Percentiles rank a stretch among this genome's conserved stretches.
phyloP scores from a whole-genome alignment of 257 asterid genomes.

The Solanum paucissectum region DNA sequence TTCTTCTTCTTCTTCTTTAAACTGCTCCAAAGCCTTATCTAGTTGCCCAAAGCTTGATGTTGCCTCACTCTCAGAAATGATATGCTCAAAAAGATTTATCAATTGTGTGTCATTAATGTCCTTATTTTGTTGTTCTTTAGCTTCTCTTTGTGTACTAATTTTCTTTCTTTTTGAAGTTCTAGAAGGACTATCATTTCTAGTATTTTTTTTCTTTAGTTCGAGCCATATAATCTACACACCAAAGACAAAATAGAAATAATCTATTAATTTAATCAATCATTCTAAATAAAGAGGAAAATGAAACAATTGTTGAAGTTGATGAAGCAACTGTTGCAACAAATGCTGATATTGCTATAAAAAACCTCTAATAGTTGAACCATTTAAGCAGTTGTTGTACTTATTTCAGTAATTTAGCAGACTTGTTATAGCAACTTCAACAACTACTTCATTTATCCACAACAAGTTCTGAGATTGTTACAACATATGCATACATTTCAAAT shows the following conservation, averaged over 20 bases:
- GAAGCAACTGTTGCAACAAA: not conserved
- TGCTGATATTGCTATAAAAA: not conserved
- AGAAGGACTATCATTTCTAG: not conserved
- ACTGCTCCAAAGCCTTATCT: not conserved
- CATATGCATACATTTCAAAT: not conserved
- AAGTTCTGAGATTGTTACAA: no score
- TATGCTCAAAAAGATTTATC: not conserved
- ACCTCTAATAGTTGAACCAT: not conserved
- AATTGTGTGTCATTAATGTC: not conserved
- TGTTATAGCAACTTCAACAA: not conserved
- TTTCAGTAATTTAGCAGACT: not conserved
- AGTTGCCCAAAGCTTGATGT: not conserved
- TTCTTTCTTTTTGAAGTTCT: not conserved
- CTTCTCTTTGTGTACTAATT: not conserved
- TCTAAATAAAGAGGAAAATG: not conserved
- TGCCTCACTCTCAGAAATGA: not conserved
- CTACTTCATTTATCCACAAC: not conserved
- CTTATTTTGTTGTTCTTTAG: not conserved
- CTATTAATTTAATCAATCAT: not conserved
- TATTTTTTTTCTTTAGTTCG: not conserved
- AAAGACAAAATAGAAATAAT: no score
- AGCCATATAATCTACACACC: not conserved
- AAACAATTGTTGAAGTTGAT: not conserved
- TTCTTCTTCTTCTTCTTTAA: no score
- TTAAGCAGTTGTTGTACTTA: not conserved